Evolutionary conservation across 73 alveolate species (phyloP).

Genomic region (Paramecium tetraurelia): DNA sequence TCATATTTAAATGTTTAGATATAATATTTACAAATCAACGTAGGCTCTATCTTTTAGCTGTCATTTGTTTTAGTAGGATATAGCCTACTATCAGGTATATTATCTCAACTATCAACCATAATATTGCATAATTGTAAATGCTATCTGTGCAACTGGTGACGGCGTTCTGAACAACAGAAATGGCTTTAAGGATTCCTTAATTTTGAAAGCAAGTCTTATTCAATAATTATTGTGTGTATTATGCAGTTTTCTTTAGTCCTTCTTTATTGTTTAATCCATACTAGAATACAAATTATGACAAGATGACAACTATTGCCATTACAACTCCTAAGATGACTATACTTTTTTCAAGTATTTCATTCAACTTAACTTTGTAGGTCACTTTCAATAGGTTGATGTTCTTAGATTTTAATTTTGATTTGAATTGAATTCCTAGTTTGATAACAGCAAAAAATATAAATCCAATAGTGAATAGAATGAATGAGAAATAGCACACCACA

Average conservation of each 20-base stretch:
- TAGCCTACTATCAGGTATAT: not conserved
- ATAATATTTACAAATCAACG: not conserved
- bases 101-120: not conserved
- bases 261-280: not conserved
- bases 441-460: not conserved
- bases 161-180: not conserved
- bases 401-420: not conserved
- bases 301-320: not conserved
- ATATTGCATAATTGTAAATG: not conserved
- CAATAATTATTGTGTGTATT: not conserved
- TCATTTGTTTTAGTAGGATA: not conserved
- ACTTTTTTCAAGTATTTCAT: constrained; percentile 1
- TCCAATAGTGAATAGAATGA: not conserved
- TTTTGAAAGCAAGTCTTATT: not conserved
- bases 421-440: not conserved
- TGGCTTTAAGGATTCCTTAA: not conserved
- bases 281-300: not conserved
- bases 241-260: constrained; percentile 8
- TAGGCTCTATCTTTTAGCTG: not conserved
- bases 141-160: not conserved
- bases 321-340: not conserved
- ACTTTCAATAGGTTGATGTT: not conserved
- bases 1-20: not conserved
- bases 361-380: not conserved
- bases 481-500: not conserved